Percentiles rank a stretch among this genome's conserved stretches.
Conservation (phyloP, 805 yeast species). For the Saccharomycopsis vini region DNA sequence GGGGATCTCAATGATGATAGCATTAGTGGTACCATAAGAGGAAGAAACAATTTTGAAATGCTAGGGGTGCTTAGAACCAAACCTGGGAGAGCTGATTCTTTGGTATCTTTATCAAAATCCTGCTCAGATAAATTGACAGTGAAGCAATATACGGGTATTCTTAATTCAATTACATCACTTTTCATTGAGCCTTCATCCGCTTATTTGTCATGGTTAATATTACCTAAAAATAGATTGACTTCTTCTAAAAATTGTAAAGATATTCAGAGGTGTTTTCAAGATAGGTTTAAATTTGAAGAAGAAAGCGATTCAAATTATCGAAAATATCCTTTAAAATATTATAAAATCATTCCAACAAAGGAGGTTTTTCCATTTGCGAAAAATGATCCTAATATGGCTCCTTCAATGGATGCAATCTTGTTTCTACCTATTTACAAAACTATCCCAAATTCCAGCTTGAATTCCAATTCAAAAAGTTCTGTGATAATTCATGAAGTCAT, state of each 20-base stretch:
- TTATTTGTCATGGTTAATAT: conserved; percentile 40
- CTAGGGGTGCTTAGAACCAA: conserved; percentile 77
- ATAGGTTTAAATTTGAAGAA: conserved; percentile 1
- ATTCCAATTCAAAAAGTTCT: background rate
- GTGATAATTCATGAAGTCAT: conserved; percentile 8
- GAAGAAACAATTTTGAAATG: conserved; percentile 47
- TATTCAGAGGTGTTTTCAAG: conserved; percentile 11
- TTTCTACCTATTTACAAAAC: background rate
- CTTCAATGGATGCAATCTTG: conserved; percentile 13
- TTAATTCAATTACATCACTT: conserved; percentile 36
- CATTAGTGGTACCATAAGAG: conserved; percentile 38
- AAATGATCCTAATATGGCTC: background rate
- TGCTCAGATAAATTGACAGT: conserved; percentile 79
- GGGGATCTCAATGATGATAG: background rate
- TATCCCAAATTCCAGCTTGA: background rate
- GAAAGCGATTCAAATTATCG: background rate
- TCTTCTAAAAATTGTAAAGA: background rate
- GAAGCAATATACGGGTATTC: conserved; percentile 48
- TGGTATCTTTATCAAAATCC: conserved; percentile 64
- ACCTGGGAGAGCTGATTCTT: conserved; percentile 84
- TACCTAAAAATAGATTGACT: conserved; percentile 28
- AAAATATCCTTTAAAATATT: background rate
- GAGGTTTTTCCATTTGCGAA: conserved; percentile 4
- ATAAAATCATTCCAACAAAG: conserved; percentile 6
- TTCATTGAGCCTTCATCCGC: conserved; percentile 28